Base-by-base conservation (phyloP, 2,329 filamentous ascomycete genomes). In the Hymenoscyphus fructigenus region DNA sequence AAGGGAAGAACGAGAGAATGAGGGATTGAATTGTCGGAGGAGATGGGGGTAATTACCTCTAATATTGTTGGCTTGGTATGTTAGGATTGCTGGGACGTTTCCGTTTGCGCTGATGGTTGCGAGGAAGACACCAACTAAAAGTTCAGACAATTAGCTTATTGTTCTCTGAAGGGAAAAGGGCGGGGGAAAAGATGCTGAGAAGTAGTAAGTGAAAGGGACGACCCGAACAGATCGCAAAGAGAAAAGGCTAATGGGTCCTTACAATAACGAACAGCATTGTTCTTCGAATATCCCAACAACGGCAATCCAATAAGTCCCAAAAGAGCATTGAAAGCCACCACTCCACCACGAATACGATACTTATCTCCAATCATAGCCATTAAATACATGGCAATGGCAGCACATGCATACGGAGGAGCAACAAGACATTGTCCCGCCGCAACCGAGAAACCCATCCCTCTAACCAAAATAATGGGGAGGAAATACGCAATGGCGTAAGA, bases 61-160 rank as follows among this genome's bases (percentile, higher is more conserved):
- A n/a, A 62, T 67, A 36, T 80, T 94, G 91, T 80, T 92, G 53
- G 91, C 91, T 79, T 94, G 91, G 79, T 92, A 95, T 0, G 91
- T 85, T 80, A 96, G 86, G 57, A 86, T 82, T 1, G 87, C 82
- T 0, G 92, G 92, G 4, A 94, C 82, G 75, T 95, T 95, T 69
- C 88, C 85, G 76, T 93, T 93, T 14, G 32, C 56, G 2, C 76
- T 79, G 20, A 80, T 74, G 36, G 77, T 81, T 83, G 79, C 4
- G 78, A 79, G 23, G 85, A 78, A 68, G 56, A 86, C 83, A 10
- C 85, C 85, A 56, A 85, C 47, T 53, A 53, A 23, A 23, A 53
- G 2, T 5, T 23, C 3, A 53, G 10, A 5, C n/a, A 15, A 10
- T 53, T 14, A 53, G 47, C 23, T 26, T 53, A 5, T 12, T 14